Base-by-base conservation (phyloP, 2,329 filamentous ascomycete genomes). In the Zarea fungicola region DNA sequence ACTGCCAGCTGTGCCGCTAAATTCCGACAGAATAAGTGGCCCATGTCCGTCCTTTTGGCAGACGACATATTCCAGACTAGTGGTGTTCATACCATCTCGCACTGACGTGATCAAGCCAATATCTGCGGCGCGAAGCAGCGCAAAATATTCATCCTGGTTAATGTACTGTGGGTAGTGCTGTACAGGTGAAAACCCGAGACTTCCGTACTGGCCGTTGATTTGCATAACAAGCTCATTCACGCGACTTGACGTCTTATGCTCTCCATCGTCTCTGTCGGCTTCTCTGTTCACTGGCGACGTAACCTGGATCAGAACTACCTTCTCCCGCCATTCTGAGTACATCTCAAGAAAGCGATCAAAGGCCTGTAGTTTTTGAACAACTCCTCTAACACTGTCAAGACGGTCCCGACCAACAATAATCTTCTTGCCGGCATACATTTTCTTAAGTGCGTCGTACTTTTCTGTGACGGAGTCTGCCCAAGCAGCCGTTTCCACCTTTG, bases 21-120 rank as follows among this genome's bases (percentile, higher is more conserved):
- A 97, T 66, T 97, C 92, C 13, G 93, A 97, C 21, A 97, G 80
- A 56, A 97, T 96, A 40, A 97, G 74, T 2, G 91, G 92, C 1
- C 91, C 88, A 57, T 91, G 83, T 49, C 84, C 84, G 54, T 93
- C 85, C 60, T 89, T 87, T 68, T 97, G 92, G 65, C 89, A 95
- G 50, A 96, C 80, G 50, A 97, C 84, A 64, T 96, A 97, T 68
- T 97, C 93, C 58, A 97, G 74, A 64, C 89, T 95, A 18, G 91
- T 96, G 1, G 92, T 96, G 72, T 96, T 97, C 91, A 97, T 96
- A 51, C 92, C 92, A 65, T 97, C 93, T 52, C 92, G 83, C 19
- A 97, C 91, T 57, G 89, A 96, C 6, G 93, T 96, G 66, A 97
- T 96, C 43, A 97, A 75, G 4, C 90, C 92, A 56, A 96, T 88